Evolutionary conservation across 2,329 filamentous ascomycete genomes (phyloP).

Genomic region (Whalleya microplaca): DNA sequence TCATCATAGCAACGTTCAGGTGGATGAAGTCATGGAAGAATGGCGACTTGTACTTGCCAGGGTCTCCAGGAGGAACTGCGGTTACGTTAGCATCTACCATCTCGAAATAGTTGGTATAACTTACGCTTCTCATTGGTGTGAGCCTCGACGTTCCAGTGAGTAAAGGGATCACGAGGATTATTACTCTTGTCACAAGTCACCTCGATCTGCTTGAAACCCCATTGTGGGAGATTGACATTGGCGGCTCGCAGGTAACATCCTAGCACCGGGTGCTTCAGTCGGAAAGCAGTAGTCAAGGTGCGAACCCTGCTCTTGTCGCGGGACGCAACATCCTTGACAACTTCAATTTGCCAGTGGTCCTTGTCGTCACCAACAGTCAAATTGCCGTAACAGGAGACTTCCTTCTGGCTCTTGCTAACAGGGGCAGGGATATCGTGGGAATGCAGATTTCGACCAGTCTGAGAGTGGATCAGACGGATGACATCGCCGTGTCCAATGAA

Average conservation of each 20-base stretch:
- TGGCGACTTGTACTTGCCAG: constrained; percentile 91
- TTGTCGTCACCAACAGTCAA: constrained; percentile 94
- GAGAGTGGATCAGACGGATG: constrained; percentile 88
- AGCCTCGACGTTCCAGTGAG: constrained; percentile 98
- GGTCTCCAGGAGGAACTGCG: constrained; percentile 82
- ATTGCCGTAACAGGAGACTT: constrained; percentile 97
- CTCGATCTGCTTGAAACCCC: constrained; percentile 99
- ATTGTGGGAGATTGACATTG: constrained; percentile 95
- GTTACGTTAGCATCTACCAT: constrained; percentile 14
- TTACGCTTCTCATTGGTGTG: constrained; percentile 92
- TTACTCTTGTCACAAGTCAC: constrained; percentile 93
- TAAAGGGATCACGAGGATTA: constrained; percentile 90
- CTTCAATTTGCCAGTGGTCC: constrained; percentile 95
- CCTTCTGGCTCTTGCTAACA: constrained; percentile 83
- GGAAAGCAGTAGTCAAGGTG: constrained; percentile 91
- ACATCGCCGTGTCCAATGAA: constrained; percentile 78
- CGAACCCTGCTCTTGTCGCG: constrained; percentile 83
- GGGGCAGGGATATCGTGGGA: constrained; percentile 90
- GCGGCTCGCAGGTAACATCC: constrained; percentile 94
- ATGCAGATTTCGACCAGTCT: constrained; percentile 96
- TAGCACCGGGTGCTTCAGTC: constrained; percentile 78
- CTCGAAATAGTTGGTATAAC: constrained; percentile 40
- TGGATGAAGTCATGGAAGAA: constrained; percentile 98
- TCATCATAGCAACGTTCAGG: constrained; percentile 99
- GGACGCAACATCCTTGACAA: constrained; percentile 86